phyloP scores from a whole-genome alignment of 495 filamentous ascomycete genomes.

The Talaromyces nanjingensis region DNA sequence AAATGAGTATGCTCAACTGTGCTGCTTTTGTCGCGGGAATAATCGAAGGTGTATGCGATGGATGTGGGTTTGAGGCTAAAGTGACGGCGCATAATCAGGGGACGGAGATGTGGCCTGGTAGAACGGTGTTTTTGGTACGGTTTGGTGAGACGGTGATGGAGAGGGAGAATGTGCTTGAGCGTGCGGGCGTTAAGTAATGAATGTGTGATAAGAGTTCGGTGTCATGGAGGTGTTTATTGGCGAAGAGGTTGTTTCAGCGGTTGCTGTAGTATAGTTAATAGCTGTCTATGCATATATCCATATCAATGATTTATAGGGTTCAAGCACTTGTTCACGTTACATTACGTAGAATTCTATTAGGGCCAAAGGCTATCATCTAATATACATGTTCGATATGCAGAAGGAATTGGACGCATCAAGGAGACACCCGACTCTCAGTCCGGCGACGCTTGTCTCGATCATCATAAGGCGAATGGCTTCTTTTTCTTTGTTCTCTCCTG shows the following conservation, averaged over 20 bases:
- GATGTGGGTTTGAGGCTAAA: conserved; percentile 76
- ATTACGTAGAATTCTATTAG: neutral
- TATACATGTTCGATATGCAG: neutral
- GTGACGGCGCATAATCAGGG: conserved; percentile 88
- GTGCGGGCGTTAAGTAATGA: conserved; percentile 37
- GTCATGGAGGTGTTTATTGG: neutral
- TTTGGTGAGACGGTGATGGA: conserved; percentile 86
- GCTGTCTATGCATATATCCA: neutral
- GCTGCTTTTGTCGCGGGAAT: conserved; percentile 93
- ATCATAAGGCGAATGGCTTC: conserved; percentile 55
- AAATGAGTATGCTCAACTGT: conserved; percentile 95
- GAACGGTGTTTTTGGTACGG: conserved; percentile 90
- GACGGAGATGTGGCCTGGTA: conserved; percentile 83
- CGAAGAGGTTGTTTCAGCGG: neutral
- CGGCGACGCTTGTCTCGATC: conserved; percentile 64
- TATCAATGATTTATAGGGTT: neutral
- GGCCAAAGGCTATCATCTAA: neutral
- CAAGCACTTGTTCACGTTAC: neutral
- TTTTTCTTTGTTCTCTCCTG: conserved; percentile 43
- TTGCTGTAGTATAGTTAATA: neutral
- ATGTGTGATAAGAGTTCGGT: neutral
- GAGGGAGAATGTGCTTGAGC: conserved; percentile 66
- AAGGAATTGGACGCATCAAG: neutral
- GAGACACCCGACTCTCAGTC: conserved; percentile 32
- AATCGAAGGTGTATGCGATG: conserved; percentile 92